Evolutionary conservation across 768 basidiomycete species (phyloP).

Genomic region (Podaxis sp.): DNA sequence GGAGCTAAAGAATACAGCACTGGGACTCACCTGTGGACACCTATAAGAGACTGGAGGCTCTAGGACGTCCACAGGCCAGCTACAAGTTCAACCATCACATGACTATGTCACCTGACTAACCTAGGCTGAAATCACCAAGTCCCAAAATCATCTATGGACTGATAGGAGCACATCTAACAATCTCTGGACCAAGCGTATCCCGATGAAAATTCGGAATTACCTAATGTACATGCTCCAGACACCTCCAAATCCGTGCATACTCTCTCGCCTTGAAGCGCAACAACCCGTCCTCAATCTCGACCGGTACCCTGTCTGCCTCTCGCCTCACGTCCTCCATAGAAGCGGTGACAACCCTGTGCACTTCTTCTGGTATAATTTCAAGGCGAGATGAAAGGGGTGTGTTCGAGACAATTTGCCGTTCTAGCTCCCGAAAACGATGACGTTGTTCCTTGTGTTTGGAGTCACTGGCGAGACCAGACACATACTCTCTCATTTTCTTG

Average conservation of each 20-base stretch:
- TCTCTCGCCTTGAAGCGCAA: background rate
- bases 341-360: background rate
- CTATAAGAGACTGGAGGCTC: too few relatives aligned
- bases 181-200: conserved; percentile 5
- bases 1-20: too few relatives aligned
- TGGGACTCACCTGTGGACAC: too few relatives aligned
- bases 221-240: background rate
- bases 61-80: too few relatives aligned
- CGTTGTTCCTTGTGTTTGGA: background rate
- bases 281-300: background rate
- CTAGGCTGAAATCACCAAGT: too few relatives aligned
- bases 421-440: background rate
- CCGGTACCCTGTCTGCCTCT: background rate
- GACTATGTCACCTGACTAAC: too few relatives aligned
- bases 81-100: too few relatives aligned
- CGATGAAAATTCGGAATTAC: background rate
- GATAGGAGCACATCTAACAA: too few relatives aligned
- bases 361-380: background rate
- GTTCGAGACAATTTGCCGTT: background rate
- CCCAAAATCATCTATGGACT: too few relatives aligned
- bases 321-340: background rate
- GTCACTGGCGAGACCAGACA: background rate
- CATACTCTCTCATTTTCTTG: background rate
- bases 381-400: background rate
- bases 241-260: background rate